Evolutionary conservation across 2,329 filamentous ascomycete species (phyloP).

Genomic region (Neurospora sp.): DNA sequence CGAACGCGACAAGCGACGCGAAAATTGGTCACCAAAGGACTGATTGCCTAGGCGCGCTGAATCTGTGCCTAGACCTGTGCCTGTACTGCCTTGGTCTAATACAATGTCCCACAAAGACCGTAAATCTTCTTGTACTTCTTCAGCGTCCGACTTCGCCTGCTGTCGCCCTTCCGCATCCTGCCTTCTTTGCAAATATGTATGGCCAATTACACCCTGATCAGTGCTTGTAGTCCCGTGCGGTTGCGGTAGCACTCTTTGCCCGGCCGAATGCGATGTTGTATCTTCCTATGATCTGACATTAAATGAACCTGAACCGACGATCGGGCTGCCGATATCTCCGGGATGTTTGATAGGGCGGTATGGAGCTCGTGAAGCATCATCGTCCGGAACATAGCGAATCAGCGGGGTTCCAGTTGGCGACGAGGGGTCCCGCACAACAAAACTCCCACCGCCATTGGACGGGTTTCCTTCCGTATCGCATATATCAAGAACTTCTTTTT

Average conservation of each 20-base stretch:
- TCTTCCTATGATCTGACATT: neutral
- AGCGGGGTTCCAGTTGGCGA: slow-evolving; percentile 23
- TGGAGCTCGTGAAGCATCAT: slow-evolving; percentile 30
- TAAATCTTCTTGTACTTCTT: neutral
- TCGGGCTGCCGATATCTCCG: slow-evolving; percentile 61
- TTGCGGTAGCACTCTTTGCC: neutral
- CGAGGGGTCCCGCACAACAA: slow-evolving; percentile 53
- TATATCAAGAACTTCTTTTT: slow-evolving; percentile 67
- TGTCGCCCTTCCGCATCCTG: neutral
- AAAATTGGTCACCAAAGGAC: neutral
- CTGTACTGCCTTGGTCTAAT: neutral
- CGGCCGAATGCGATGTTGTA: neutral
- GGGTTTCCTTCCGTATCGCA: slow-evolving; percentile 84
- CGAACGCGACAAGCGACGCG: neutral
- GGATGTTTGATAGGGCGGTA: slow-evolving; percentile 41
- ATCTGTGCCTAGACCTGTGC: neutral
- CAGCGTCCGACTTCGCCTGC: neutral
- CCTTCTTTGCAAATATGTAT: neutral
- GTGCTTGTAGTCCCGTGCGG: neutral
- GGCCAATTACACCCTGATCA: neutral
- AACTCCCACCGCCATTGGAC: slow-evolving; percentile 83
- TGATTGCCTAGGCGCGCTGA: neutral
- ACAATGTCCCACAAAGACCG: neutral
- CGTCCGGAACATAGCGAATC: slow-evolving; percentile 45
- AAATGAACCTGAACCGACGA: slow-evolving; percentile 6